These are phyloP conservation scores for Penicillium simplicissimum DNA, from an alignment of 495 filamentous ascomycete species.

Conservation along the genomic window DNA sequence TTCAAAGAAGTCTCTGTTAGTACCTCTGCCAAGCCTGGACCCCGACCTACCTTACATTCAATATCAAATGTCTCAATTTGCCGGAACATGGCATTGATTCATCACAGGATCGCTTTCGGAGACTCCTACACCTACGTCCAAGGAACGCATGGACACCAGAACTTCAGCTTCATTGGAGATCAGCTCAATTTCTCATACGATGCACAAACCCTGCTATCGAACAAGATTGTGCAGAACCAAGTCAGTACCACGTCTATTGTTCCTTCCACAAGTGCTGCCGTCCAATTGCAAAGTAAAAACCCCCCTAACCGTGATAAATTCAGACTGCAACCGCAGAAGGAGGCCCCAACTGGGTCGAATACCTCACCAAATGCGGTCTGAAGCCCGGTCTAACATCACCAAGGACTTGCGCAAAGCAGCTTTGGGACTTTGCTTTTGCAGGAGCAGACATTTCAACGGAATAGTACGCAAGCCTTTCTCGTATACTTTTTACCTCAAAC, in stretches of 20 bases:
- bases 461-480: slow-evolving; percentile 25
- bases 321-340: slow-evolving; percentile 47
- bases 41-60: not conserved
- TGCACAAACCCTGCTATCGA: slow-evolving; percentile 38
- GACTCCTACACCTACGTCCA: slow-evolving; percentile 58
- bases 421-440: slow-evolving; percentile 59
- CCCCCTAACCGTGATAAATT: not conserved
- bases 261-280: not conserved
- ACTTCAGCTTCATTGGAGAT: slow-evolving; percentile 54
- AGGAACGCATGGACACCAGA: slow-evolving; percentile 47
- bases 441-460: slow-evolving; percentile 49
- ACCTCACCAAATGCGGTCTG: slow-evolving; percentile 46
- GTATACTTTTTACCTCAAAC: too few species aligned
- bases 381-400: slow-evolving; percentile 40
- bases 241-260: slow-evolving; percentile 17
- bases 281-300: not conserved
- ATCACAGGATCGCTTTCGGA: slow-evolving; percentile 49
- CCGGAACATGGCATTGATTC: not conserved
- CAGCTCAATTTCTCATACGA: slow-evolving; percentile 40
- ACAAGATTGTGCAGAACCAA: slow-evolving; percentile 54
- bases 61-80: not conserved
- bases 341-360: slow-evolving; percentile 54
- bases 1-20: slow-evolving; percentile 33
- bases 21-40: slow-evolving; percentile 4
- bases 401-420: slow-evolving; percentile 40